phyloP scores from a whole-genome alignment of 805 yeast genomes.

The Metschnikowia picachoensis region DNA sequence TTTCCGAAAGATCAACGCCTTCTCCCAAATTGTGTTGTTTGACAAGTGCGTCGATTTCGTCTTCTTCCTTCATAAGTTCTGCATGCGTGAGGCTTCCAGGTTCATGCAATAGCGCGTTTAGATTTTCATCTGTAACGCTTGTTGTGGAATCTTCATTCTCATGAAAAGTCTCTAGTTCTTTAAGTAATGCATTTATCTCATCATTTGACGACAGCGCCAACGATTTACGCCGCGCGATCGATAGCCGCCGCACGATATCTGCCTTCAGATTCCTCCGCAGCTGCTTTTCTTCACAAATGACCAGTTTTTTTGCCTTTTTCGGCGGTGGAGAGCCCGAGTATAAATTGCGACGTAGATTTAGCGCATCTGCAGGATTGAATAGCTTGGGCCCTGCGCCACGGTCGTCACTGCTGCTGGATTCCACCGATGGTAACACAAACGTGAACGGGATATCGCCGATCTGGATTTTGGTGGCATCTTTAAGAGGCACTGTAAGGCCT shows the following conservation, averaged over 20 bases:
- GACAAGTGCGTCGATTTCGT: slow-evolving; percentile 34
- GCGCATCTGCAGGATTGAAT: slow-evolving; percentile 60
- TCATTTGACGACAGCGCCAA: slow-evolving; percentile 36
- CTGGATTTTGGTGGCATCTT: slow-evolving; percentile 79
- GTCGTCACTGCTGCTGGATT: slow-evolving; percentile 30
- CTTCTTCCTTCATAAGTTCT: slow-evolving; percentile 29
- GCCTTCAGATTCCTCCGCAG: slow-evolving; percentile 14
- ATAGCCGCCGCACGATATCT: slow-evolving; percentile 24
- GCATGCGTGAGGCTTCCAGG: slow-evolving; percentile 23
- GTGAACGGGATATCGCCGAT: slow-evolving; percentile 89
- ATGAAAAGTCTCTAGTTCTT: slow-evolving; percentile 32
- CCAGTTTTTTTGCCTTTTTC: slow-evolving; percentile 9
- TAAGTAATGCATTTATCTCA: slow-evolving; percentile 35
- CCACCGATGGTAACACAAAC: slow-evolving; percentile 77
- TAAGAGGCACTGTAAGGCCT: slow-evolving; percentile 85
- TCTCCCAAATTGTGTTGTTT: slow-evolving; percentile 34
- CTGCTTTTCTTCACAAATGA: neutral
- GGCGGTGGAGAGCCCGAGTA: slow-evolving; percentile 31
- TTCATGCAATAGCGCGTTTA: slow-evolving; percentile 10
- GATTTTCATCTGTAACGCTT: slow-evolving; percentile 8
- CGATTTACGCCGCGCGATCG: slow-evolving; percentile 37
- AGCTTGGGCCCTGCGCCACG: slow-evolving; percentile 28
- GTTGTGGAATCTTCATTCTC: slow-evolving; percentile 15
- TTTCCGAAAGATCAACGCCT: slow-evolving; percentile 25
- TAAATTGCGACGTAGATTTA: slow-evolving; percentile 49